phyloP scores from a whole-genome alignment of 257 asterid species.

The Fraxinus cuspidata region DNA sequence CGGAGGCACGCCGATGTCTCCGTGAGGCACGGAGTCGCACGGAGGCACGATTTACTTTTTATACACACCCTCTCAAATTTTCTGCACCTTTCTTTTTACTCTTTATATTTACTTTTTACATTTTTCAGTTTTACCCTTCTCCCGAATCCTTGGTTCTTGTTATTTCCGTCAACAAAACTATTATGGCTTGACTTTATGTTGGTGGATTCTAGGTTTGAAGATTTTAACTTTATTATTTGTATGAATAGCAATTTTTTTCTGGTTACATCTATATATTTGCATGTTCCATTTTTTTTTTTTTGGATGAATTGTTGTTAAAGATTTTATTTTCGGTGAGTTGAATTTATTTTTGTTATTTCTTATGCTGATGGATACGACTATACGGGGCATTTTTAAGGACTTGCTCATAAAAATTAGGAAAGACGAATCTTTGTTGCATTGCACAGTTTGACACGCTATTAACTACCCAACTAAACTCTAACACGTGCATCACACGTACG shows the following conservation, averaged over 20 bases:
- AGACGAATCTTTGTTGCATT: not conserved
- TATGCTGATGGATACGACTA: conserved; percentile 1
- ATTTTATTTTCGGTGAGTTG: not conserved
- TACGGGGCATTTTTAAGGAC: conserved; percentile 1
- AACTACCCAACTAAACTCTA: too few species aligned
- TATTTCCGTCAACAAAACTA: conserved; percentile 5
- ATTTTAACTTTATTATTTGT: not conserved
- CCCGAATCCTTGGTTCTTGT: conserved; percentile 12
- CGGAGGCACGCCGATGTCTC: too few species aligned
- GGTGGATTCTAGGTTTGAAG: not conserved
- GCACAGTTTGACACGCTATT: not conserved
- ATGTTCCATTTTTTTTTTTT: not conserved
- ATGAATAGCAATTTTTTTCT: conserved; percentile 5
- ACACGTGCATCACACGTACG: too few species aligned
- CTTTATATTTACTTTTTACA: not conserved
- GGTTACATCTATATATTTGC: not conserved
- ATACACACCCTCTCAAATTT: not conserved
- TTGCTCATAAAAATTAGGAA: not conserved
- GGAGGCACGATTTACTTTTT: too few species aligned
- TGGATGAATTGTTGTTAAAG: conserved; percentile 13
- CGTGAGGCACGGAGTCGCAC: too few species aligned
- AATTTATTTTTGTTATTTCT: not conserved
- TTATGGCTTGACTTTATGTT: conserved; percentile 32
- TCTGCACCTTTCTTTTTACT: not conserved
- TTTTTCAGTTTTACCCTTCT: not conserved